These are phyloP conservation scores for Daldinia caldariorum DNA, from an alignment of 495 filamentous ascomycete species.

Conservation along the genomic window DNA sequence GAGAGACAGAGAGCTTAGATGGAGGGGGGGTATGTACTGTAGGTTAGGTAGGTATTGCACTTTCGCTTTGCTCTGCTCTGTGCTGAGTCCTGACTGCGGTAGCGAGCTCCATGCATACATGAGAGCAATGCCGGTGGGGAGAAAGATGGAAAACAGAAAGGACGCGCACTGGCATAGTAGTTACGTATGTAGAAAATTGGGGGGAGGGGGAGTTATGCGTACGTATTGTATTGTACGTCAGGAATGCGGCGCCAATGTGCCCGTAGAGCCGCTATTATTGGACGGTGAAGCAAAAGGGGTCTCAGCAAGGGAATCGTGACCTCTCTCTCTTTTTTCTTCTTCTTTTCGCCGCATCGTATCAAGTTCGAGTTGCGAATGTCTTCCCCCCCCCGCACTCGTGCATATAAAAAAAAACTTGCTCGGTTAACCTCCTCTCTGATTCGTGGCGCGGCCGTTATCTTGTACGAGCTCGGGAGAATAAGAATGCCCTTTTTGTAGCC, in stretches of 20 bases:
- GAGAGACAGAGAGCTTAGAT: no score
- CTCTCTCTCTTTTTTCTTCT: neutral
- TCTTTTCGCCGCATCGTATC: constrained; percentile 10
- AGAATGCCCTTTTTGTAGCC: constrained; percentile 33
- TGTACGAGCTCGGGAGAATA: constrained; percentile 42
- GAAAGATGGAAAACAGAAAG: constrained; percentile 25
- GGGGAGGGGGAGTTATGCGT: constrained; percentile 24
- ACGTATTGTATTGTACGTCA: constrained; percentile 44
- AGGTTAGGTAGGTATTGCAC: no score
- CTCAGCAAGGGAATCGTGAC: constrained; percentile 33
- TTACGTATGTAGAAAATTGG: neutral
- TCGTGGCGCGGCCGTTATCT: constrained; percentile 38
- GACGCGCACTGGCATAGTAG: constrained; percentile 18
- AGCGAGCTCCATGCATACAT: constrained; percentile 20
- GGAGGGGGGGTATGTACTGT: no score
- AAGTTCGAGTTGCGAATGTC: constrained; percentile 23
- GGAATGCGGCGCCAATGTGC: constrained; percentile 40
- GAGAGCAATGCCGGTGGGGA: constrained; percentile 34
- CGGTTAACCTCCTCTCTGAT: constrained; percentile 35
- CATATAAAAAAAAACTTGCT: constrained; percentile 25
- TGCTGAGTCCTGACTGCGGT: no score
- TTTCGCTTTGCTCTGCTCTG: neutral
- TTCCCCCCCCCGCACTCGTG: constrained; percentile 34
- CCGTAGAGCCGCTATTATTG: constrained; percentile 24
- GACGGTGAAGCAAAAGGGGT: constrained; percentile 6